These are phyloP conservation scores for Candida easanensis DNA, from an alignment of 805 yeast species.

Conservation along the genomic window DNA sequence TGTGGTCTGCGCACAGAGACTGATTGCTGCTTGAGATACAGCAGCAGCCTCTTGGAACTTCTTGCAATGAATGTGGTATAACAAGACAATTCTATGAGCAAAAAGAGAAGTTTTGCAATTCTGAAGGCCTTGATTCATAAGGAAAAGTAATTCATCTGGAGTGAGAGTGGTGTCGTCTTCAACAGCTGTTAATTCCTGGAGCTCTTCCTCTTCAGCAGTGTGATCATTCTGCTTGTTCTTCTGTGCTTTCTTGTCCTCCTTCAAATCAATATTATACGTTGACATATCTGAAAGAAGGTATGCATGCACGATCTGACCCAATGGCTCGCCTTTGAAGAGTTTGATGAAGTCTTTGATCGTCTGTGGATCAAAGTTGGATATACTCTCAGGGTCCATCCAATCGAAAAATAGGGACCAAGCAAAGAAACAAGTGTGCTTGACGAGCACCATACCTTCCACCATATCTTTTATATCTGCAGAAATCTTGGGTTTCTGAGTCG, in stretches of 20 bases:
- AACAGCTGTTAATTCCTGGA: constrained; percentile 23
- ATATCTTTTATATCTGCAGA: constrained; percentile 47
- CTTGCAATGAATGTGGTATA: constrained; percentile 54
- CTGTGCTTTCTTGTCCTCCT: constrained; percentile 17
- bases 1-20: constrained; percentile 46
- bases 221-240: constrained; percentile 17
- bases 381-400: constrained; percentile 57
- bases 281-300: constrained; percentile 68
- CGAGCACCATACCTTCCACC: constrained; percentile 70
- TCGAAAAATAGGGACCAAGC: constrained; percentile 79
- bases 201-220: constrained; percentile 26
- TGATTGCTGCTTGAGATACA: constrained; percentile 58
- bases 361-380: constrained; percentile 47
- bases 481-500: constrained; percentile 35
- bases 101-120: constrained; percentile 47
- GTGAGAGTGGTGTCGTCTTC: constrained; percentile 29
- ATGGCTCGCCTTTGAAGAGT: constrained; percentile 56
- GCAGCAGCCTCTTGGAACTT: constrained; percentile 65
- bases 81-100: constrained; percentile 63
- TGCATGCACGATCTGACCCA: constrained; percentile 61
- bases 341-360: constrained; percentile 50
- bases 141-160: constrained; percentile 49
- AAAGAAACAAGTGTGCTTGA: constrained; percentile 54
- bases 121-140: constrained; percentile 50
- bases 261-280: constrained; percentile 38